These are phyloP conservation scores for Seminavis robusta DNA, from an alignment of 108 stramenopile species.

Conservation along the genomic window DNA sequence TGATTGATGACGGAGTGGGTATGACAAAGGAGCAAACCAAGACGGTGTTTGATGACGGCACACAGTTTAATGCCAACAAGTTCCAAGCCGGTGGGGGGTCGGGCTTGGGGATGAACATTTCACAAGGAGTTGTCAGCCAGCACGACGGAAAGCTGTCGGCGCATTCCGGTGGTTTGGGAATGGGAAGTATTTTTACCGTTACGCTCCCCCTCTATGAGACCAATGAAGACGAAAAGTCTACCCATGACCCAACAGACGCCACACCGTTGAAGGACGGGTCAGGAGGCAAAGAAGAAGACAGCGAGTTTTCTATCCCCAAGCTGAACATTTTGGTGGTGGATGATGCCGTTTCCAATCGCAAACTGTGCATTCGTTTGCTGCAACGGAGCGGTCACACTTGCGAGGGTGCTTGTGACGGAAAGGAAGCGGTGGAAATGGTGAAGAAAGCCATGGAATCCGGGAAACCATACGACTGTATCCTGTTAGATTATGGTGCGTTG, in stretches of 20 bases:
- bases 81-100: slow-evolving; percentile 48
- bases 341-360: slow-evolving; percentile 29
- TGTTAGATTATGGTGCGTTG: slow-evolving; percentile 32
- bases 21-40: slow-evolving; percentile 25
- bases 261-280: neutral
- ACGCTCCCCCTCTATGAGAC: neutral
- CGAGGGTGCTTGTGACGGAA: slow-evolving; percentile 23
- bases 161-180: slow-evolving; percentile 18
- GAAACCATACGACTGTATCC: slow-evolving; percentile 19
- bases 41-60: slow-evolving; percentile 31
- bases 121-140: slow-evolving; percentile 27
- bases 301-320: too few relatives aligned
- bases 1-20: slow-evolving; percentile 40
- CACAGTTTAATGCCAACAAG: slow-evolving; percentile 43
- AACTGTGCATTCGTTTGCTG: slow-evolving; percentile 19
- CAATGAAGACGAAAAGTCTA: neutral
- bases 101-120: slow-evolving; percentile 41
- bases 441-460: slow-evolving; percentile 6
- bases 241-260: neutral
- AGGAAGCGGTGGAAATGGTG: slow-evolving; percentile 18
- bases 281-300: neutral
- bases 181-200: too few relatives aligned
- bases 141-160: slow-evolving; percentile 27
- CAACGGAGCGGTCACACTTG: slow-evolving; percentile 14
- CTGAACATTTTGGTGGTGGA: slow-evolving; percentile 16